Evolutionary conservation across 176 grass and related monocot species (phyloP).

Genomic region (Oryza longistaminata): DNA sequence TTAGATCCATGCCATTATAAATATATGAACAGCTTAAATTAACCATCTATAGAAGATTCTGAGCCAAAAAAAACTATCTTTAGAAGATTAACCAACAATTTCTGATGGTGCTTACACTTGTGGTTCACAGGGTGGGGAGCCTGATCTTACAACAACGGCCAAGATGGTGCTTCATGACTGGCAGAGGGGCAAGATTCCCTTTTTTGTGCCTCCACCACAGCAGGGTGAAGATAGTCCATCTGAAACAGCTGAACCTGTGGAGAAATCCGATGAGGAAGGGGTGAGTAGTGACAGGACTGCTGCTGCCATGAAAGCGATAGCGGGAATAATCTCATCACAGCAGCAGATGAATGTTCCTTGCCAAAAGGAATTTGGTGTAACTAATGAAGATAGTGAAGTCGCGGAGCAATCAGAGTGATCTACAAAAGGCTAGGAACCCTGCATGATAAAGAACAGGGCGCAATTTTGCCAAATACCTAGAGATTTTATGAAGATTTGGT

Average conservation of each 20-base stretch:
- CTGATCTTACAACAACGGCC: slow-evolving; percentile 79
- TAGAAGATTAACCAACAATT: not conserved
- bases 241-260: slow-evolving; percentile 34
- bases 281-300: slow-evolving; percentile 60
- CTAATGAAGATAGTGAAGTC: slow-evolving; percentile 22
- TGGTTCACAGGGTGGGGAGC: slow-evolving; percentile 77
- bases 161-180: slow-evolving; percentile 99
- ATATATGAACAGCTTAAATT: not conserved
- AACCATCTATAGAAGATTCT: not conserved
- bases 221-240: slow-evolving; percentile 36
- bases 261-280: slow-evolving; percentile 41
- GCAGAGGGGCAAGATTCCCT: slow-evolving; percentile 97
- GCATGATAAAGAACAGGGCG: not conserved
- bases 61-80: not conserved
- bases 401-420: slow-evolving; percentile 26
- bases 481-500: not conserved
- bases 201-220: slow-evolving; percentile 74
- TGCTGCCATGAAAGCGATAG: slow-evolving; percentile 81
- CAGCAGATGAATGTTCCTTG: slow-evolving; percentile 70
- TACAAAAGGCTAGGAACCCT: slow-evolving; percentile 6
- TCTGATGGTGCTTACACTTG: not conserved
- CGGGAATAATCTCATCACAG: slow-evolving; percentile 78
- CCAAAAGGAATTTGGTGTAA: slow-evolving; percentile 36
- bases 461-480: not conserved
- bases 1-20: too few species aligned